Conservation (phyloP, 768 basidiomycete species). For the Pleurotus sapidus region DNA sequence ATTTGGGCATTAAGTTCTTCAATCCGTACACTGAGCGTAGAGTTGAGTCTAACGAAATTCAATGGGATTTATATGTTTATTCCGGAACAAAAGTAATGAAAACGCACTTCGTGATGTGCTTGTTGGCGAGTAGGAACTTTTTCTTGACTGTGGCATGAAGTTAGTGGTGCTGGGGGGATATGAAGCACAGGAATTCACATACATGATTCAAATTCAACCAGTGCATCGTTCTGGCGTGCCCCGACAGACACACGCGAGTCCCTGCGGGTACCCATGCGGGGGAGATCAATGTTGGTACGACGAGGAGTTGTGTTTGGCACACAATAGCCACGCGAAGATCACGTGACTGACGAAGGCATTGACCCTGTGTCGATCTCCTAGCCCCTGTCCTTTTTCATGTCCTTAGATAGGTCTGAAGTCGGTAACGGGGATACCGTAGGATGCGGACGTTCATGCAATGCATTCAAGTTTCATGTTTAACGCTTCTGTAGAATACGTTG, state of each 20-base stretch:
- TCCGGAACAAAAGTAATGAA: background rate
- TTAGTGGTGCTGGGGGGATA: conserved; percentile 27
- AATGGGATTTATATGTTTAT: background rate
- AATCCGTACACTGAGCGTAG: conserved; percentile 78
- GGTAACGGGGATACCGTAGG: too few species aligned
- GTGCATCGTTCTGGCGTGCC: conserved; percentile 71
- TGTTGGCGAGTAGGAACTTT: conserved; percentile 88
- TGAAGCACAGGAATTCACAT: conserved; percentile 29
- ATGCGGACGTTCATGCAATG: too few species aligned
- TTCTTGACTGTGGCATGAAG: conserved; percentile 68
- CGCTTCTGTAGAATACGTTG: too few species aligned
- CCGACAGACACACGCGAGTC: conserved; percentile 64
- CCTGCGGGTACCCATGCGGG: conserved; percentile 51
- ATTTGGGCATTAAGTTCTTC: conserved; percentile 85
- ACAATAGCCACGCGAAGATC: background rate
- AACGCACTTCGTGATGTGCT: conserved; percentile 84
- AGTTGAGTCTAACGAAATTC: conserved; percentile 60
- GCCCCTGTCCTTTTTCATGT: too few species aligned
- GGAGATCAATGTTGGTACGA: conserved; percentile 8
- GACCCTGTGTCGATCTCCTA: too few species aligned
- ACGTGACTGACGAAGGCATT: background rate
- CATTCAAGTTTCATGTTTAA: too few species aligned
- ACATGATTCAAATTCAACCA: conserved; percentile 87
- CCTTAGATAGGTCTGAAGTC: too few species aligned
- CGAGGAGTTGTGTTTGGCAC: background rate